Evolutionary conservation across 225 moss, liverwort and hornwort genomes (phyloP).

Genomic region (Ulota crispa): DNA sequence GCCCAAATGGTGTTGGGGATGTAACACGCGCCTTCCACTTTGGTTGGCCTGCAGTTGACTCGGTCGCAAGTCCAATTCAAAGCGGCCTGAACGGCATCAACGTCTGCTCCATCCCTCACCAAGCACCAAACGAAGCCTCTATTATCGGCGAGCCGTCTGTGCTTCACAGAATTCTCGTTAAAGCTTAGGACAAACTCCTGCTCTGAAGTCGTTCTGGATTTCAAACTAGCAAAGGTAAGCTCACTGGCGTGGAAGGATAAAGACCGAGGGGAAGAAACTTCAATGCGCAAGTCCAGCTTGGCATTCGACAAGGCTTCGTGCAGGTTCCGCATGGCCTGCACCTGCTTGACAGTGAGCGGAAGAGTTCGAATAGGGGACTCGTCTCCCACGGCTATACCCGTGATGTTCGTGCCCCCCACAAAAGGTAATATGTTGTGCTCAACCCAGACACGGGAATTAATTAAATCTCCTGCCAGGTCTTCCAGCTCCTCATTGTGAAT

Average conservation of each 20-base stretch:
- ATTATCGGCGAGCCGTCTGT: constrained; percentile 42
- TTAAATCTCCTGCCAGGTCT: constrained; percentile 26
- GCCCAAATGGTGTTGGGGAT: constrained; percentile 46
- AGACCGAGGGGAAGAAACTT: constrained; percentile 43
- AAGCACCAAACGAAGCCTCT: constrained; percentile 58
- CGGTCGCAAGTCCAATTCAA: constrained; percentile 51
- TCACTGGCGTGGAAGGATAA: constrained; percentile 17
- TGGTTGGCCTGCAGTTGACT: constrained; percentile 29
- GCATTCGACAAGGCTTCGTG: constrained; percentile 32
- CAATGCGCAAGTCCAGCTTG: constrained; percentile 30
- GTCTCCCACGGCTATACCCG: constrained; percentile 42
- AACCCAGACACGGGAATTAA: constrained; percentile 39
- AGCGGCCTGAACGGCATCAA: constrained; percentile 44
- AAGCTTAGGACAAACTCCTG: constrained; percentile 18
- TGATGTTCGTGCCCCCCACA: constrained; percentile 31
- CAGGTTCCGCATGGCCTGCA: constrained; percentile 51
- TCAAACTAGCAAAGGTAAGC: constrained; percentile 31
- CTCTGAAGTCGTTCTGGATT: constrained; percentile 4
- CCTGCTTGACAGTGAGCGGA: constrained; percentile 24
- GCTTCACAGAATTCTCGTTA: constrained; percentile 24
- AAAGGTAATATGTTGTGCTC: constrained; percentile 45
- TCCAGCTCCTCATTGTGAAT: constrained; percentile 38
- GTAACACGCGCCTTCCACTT: constrained; percentile 39
- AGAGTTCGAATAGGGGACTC: constrained; percentile 19
- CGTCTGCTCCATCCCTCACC: constrained; percentile 30